phyloP scores from a whole-genome alignment of 1,139 yeast genomes.

The Hyphopichia burtonii region DNA sequence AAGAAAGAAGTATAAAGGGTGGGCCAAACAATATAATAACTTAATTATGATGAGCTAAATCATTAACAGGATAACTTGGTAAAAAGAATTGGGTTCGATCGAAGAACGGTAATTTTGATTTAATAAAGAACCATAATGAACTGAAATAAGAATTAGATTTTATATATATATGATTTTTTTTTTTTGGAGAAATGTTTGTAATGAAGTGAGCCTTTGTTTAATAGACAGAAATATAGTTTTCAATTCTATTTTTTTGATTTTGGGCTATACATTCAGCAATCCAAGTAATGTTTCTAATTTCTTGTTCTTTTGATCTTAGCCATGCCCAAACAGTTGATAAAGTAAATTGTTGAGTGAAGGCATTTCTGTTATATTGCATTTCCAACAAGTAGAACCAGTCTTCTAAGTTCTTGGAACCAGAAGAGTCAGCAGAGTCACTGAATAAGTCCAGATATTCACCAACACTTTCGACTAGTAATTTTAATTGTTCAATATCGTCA shows the following conservation, averaged over 20 bases:
- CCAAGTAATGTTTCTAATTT: slow-evolving; percentile 95
- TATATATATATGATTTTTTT: too few species aligned
- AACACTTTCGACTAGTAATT: slow-evolving; percentile 66
- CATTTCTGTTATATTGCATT: slow-evolving; percentile 88
- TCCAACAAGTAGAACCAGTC: slow-evolving; percentile 92
- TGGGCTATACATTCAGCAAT: slow-evolving; percentile 96
- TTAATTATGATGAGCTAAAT: too few species aligned
- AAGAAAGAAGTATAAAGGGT: too few species aligned
- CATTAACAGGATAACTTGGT: too few species aligned
- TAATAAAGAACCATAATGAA: too few species aligned
- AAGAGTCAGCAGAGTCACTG: slow-evolving; percentile 28
- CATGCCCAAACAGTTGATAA: slow-evolving; percentile 93
- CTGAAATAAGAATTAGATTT: too few species aligned
- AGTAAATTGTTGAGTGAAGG: slow-evolving; percentile 95
- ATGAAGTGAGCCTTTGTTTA: too few species aligned
- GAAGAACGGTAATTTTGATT: too few species aligned
- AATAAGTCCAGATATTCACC: slow-evolving; percentile 76
- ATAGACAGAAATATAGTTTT: slow-evolving; percentile 73
- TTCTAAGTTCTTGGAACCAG: slow-evolving; percentile 64
- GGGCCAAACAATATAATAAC: too few species aligned
- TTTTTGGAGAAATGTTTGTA: not conserved
- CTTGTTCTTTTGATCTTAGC: slow-evolving; percentile 95
- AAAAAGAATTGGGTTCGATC: too few species aligned
- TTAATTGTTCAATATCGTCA: slow-evolving; percentile 84
- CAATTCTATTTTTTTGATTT: slow-evolving; percentile 78